phyloP scores from a whole-genome alignment of 108 stramenopile species.

The Pseudonitzschia pungens region DNA sequence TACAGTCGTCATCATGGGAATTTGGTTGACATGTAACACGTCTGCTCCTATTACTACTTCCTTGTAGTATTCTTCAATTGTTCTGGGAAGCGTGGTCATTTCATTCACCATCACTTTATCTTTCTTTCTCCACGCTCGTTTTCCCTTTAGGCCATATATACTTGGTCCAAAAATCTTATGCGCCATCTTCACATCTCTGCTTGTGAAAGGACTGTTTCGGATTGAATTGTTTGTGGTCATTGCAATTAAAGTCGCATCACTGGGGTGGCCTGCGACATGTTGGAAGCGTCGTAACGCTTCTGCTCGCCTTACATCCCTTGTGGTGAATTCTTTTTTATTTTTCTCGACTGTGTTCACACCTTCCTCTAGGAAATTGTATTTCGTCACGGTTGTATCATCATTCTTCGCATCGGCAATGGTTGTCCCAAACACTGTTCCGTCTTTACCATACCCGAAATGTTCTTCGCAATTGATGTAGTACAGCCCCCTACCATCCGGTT shows the following conservation, averaged over 20 bases:
- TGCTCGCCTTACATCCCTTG: slow-evolving; percentile 17
- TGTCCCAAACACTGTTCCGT: background rate
- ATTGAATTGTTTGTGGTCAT: slow-evolving; percentile 33
- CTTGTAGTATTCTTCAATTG: slow-evolving; percentile 18
- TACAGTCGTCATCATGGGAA: slow-evolving; percentile 40
- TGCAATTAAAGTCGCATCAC: slow-evolving; percentile 20
- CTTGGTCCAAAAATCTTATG: slow-evolving; percentile 36
- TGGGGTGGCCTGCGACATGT: slow-evolving; percentile 29
- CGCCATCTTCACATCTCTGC: slow-evolving; percentile 32
- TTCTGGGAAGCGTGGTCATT: slow-evolving; percentile 17
- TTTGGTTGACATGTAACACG: slow-evolving; percentile 36
- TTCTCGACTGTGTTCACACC: background rate
- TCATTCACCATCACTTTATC: slow-evolving; percentile 15
- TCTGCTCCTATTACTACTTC: slow-evolving; percentile 36
- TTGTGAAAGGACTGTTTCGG: slow-evolving; percentile 38
- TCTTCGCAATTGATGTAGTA: background rate
- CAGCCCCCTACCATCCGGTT: background rate
- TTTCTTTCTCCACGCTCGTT: slow-evolving; percentile 25
- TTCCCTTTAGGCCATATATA: slow-evolving; percentile 41
- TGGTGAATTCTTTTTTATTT: slow-evolving; percentile 17
- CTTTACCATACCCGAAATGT: slow-evolving; percentile 16
- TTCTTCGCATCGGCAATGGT: background rate
- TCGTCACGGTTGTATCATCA: background rate
- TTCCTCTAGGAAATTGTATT: too few species aligned
- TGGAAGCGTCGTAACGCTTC: slow-evolving; percentile 24